Conservation (phyloP, 257 asterid species). For the Craterostigma plantagineum region DNA sequence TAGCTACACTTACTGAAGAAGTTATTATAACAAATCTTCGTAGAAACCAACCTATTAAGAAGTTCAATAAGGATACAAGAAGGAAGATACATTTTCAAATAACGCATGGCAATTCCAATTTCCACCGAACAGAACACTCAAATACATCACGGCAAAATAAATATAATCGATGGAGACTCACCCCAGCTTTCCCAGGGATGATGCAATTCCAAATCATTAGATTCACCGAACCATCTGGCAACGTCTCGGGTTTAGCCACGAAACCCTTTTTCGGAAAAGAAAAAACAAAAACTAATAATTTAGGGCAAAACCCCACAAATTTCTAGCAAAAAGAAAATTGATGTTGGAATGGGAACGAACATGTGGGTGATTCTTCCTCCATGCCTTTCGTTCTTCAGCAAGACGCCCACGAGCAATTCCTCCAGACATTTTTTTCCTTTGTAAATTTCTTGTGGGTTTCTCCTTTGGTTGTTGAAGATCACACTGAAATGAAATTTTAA, state of each 20-base stretch:
- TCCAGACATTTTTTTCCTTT: conserved; percentile 22
- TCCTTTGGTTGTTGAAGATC: no score
- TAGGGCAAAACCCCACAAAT: background rate
- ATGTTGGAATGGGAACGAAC: conserved; percentile 10
- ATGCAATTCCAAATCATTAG: conserved; percentile 59
- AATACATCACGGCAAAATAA: no score
- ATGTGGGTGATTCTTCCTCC: conserved; percentile 44
- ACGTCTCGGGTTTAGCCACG: conserved; percentile 53
- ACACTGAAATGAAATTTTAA: no score
- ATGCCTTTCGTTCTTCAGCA: conserved; percentile 36
- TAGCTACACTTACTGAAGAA: no score
- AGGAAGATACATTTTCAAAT: background rate
- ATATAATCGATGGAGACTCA: conserved; percentile 15
- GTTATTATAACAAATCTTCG: no score
- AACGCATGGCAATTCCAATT: no score
- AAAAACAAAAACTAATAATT: background rate
- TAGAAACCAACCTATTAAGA: no score
- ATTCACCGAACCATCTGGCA: conserved; percentile 47
- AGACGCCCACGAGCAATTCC: conserved; percentile 42
- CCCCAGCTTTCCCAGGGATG: conserved; percentile 62
- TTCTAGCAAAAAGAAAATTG: background rate
- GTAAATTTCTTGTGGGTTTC: no score
- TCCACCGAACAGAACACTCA: no score
- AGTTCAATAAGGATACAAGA: background rate
- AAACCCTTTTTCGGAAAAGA: conserved; percentile 31